Evolutionary conservation across 306 rosid genomes (phyloP), one percentile per base, ranked within the genome.

Genomic region (Prinsepia uniflora): DNA sequence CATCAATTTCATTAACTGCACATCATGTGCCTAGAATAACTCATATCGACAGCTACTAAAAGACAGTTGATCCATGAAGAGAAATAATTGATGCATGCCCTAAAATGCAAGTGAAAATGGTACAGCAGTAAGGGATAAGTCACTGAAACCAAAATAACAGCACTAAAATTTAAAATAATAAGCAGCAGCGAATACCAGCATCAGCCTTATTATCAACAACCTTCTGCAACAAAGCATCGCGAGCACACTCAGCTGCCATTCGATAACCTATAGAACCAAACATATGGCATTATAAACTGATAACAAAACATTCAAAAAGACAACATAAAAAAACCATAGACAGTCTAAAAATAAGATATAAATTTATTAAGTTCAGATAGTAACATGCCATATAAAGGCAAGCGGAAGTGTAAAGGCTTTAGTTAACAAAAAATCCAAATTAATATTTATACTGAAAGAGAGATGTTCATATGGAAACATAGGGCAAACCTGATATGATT

Each of bases 191-290:
- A 56, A 52, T 82, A 86, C 99, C 97, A 62, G 87, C 66, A 83
- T 94, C 96, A 36, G 71, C 85, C 83, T 85, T 89, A 75, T 94
- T 94, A 80, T 94, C 99, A 64, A 89, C 85, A 60, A 89, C 99
- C 81, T 82, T 94, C 72, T 56, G 80, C 78, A 89, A 82, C 86
- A 95, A 75, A 46, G 91, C 91, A 85, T 84, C 57, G 30, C 89
- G 90, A 19, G 97, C 96, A 79, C 96, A 95, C 81, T 89, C 97
- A 40, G 88, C 88, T 15, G 97, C 99, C 99, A 94, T 94, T 56
- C 96, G 91, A 75, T 83, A 94, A 80, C 99, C 99, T 95, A 75
- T 79, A 73, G 4, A 72, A 49, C 13, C 45, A 85, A 46, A 63
- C 18, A 9, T 3, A 58, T 19, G 22, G 66, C 59, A 68, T 74